Conservation (phyloP, 2,329 filamentous ascomycete genomes). For the Colletotrichum lini region DNA sequence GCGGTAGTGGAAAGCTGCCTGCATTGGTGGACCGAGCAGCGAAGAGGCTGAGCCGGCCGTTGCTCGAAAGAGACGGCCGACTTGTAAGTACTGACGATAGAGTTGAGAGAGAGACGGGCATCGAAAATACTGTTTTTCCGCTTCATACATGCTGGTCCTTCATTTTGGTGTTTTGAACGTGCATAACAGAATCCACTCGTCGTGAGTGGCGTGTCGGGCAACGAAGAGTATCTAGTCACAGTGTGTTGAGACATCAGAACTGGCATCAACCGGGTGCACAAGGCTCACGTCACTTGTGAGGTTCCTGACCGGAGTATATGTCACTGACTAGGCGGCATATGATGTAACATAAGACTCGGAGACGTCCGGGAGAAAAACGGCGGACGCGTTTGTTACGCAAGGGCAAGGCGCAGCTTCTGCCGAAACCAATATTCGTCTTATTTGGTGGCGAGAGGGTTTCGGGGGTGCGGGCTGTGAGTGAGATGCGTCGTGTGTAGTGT, state of each 20-base stretch:
- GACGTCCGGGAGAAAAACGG: no score
- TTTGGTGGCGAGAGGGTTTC: neutral
- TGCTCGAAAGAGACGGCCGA: conserved; percentile 41
- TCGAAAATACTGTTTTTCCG: conserved; percentile 39
- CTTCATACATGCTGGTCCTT: conserved; percentile 2
- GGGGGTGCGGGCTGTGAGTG: no score
- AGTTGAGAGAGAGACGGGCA: conserved; percentile 42
- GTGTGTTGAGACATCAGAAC: no score
- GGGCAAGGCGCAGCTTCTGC: neutral
- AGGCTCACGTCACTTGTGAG: no score
- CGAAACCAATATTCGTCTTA: neutral
- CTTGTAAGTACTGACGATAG: conserved; percentile 39
- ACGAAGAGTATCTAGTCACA: no score
- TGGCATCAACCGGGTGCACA: no score
- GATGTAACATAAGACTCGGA: no score
- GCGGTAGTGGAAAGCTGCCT: conserved; percentile 28
- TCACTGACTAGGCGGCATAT: no score
- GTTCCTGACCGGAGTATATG: no score
- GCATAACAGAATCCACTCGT: no score
- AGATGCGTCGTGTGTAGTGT: neutral
- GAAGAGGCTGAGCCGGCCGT: conserved; percentile 26
- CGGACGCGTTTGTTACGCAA: neutral
- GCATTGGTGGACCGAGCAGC: conserved; percentile 16
- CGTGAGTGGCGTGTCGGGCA: no score
- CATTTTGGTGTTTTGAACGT: neutral